Base-by-base conservation (phyloP, 2,329 filamentous ascomycete species). In the Colletotrichum magnum region DNA sequence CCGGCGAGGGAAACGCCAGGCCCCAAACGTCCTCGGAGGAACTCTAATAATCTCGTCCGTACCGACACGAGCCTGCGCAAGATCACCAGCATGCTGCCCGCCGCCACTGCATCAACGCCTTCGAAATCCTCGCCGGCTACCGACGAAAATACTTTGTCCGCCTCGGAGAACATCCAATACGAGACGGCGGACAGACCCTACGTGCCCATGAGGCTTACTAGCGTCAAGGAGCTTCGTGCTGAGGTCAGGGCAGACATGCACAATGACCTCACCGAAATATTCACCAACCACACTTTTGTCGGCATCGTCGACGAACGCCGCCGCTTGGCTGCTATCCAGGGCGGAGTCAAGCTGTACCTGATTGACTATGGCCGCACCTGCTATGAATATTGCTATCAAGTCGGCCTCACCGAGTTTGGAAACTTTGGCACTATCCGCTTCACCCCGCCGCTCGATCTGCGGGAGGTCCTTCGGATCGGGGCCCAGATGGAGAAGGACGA, bases 81-180 rank as follows among this genome's bases (percentile, higher is more conserved):
- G 79, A 99, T 99, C 71, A 99, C 96, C 0, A 94, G 93, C 70
- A 98, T 99, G 95, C 89, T 99, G 39, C 87, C 90, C n/a, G 87
- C 90, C 18, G 81, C 84, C 58, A 72, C 76, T 24, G 75, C 82
- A 45, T 79, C 80, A 6, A 68, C 56, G 7, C 57, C 58, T 6
- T 70, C 58, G 32, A 54, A 54, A 39, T 39, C 59, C 1, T 58
- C 68, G 2, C n/a, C 12, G 63, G 71, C 50, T 2, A 32, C 50
- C 15, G 74, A 74, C 32, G 83, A 79, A 7, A 84, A 85, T 63
- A 75, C 79, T 21, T 63, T 79, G 59, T 73, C 79, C 12, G 69
- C 73, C 6, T 79, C 77, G 4, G 86, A 91, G 61, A 85, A 87
- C 4, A 82, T 90, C 51, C 87, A 92, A 43, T 98, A 98, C 78